Conservation (phyloP, 768 basidiomycete genomes). For the Lactarius indigo region DNA sequence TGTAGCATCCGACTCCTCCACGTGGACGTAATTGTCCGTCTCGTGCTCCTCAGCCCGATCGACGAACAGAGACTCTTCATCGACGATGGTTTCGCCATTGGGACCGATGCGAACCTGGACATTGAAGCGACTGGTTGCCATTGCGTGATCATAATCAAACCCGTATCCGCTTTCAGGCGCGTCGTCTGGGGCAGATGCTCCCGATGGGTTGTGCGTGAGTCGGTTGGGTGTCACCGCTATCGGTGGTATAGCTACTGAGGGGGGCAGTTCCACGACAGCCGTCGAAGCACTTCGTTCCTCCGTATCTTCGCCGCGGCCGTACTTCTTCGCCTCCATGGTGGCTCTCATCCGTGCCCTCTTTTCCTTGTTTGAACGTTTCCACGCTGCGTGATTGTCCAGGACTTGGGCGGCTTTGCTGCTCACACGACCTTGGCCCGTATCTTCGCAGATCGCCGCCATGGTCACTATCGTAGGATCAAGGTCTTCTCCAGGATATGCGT, state of each 20-base stretch:
- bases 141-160: slow-evolving; percentile 65
- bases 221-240: neutral
- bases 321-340: slow-evolving; percentile 71
- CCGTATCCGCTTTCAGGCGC: slow-evolving; percentile 50
- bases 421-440: slow-evolving; percentile 74
- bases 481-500: slow-evolving; percentile 68
- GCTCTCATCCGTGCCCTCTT: slow-evolving; percentile 60
- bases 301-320: slow-evolving; percentile 55
- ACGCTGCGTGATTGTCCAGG: slow-evolving; percentile 62
- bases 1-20: slow-evolving; percentile 77
- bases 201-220: slow-evolving; percentile 12
- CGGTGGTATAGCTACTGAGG: slow-evolving; percentile 4
- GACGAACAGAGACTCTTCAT: slow-evolving; percentile 80
- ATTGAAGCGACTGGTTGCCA: slow-evolving; percentile 69
- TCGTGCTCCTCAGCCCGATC: slow-evolving; percentile 68
- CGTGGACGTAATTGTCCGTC: slow-evolving; percentile 67
- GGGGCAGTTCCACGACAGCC: neutral
- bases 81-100: slow-evolving; percentile 82
- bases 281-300: slow-evolving; percentile 31
- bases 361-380: slow-evolving; percentile 68
- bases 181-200: slow-evolving; percentile 25
- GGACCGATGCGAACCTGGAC: slow-evolving; percentile 86
- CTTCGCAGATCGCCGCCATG: slow-evolving; percentile 75
- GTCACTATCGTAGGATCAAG: slow-evolving; percentile 81
- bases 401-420: slow-evolving; percentile 76